Base-by-base conservation (phyloP, 2,329 filamentous ascomycete genomes). In the Biscogniauxia mediterranea region DNA sequence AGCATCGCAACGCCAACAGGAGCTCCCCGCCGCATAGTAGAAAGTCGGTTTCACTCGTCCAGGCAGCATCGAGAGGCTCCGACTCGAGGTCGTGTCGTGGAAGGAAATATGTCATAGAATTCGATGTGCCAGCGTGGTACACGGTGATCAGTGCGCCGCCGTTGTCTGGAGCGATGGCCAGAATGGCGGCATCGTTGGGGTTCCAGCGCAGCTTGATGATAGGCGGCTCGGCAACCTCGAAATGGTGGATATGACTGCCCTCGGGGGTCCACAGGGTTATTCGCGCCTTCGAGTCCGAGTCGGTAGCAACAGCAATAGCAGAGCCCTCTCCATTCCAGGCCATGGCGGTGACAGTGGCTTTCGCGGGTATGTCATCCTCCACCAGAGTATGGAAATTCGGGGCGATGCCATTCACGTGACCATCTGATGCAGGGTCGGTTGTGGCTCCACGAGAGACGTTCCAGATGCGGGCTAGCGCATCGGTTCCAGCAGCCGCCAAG, bases 381-480 rank as follows among this genome's bases (percentile, higher is more conserved):
- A 86, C 74, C 56, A 89, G 76, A 64, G 75, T 77, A 61, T 76
- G 75, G 68, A 77, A 81, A 55, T 78, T 76, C 57, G 77, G 78
- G 64, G 75, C 74, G 64, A 68, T 63, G 63, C 69, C 70, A 50
- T 76, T 75, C 78, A 81, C 80, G 79, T 81, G 79, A 80, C 73
- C 73, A 28, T 67, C 64, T 63, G 76, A 73, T 75, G 77, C 78
- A 75, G 76, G 76, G 76, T 80, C 77, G 63, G 79, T 71, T 68
- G 78, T 77, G 69, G 80, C 76, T 72, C 79, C 79, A 81, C 82
- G 83, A 74, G 83, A 82, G 68, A 89, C 75, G 64, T 83, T 87
- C 86, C 86, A 89, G 77, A 89, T 81, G 66, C 86, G 85, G 80
- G 86, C 86, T 85, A 89, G 85, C 77, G 86, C 85, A 80, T 89